Percentiles rank a stretch among this genome's conserved stretches.
phyloP scores from a whole-genome alignment of 75 land plant genomes.

The Picea glauca region DNA sequence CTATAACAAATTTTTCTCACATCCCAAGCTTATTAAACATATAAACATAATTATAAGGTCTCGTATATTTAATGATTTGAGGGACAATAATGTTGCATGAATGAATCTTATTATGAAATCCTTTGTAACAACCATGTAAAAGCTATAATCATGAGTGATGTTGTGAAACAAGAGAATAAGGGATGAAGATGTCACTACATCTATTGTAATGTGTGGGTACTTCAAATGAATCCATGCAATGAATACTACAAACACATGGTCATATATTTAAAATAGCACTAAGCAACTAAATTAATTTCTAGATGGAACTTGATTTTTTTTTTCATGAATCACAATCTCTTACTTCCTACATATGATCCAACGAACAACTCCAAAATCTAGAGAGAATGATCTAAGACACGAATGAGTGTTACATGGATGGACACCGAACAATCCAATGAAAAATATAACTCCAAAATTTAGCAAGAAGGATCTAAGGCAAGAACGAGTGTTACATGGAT shows the following conservation, averaged over 20 bases:
- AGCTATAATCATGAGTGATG: slow-evolving; percentile 35
- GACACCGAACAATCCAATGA: no score
- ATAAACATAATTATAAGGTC: background rate
- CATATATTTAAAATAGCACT: background rate
- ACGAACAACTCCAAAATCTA: slow-evolving; percentile 23
- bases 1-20: slow-evolving; percentile 46
- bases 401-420: no score
- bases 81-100: background rate
- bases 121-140: slow-evolving; percentile 35
- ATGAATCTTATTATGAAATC: slow-evolving; percentile 40
- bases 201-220: slow-evolving; percentile 67
- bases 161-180: slow-evolving; percentile 59
- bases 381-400: no score
- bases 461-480: no score
- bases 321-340: background rate
- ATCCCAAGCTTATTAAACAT: slow-evolving; percentile 15
- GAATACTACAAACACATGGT: slow-evolving; percentile 33
- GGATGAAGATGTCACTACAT: slow-evolving; percentile 69
- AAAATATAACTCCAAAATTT: no score
- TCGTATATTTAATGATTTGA: no score
- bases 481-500: no score
- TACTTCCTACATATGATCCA: slow-evolving; percentile 75
- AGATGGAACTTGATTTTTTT: no score
- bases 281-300: background rate
- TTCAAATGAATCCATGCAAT: slow-evolving; percentile 76